Conservation (phyloP, 192 early-diverging fungal species). For the Coemansia sp. region DNA sequence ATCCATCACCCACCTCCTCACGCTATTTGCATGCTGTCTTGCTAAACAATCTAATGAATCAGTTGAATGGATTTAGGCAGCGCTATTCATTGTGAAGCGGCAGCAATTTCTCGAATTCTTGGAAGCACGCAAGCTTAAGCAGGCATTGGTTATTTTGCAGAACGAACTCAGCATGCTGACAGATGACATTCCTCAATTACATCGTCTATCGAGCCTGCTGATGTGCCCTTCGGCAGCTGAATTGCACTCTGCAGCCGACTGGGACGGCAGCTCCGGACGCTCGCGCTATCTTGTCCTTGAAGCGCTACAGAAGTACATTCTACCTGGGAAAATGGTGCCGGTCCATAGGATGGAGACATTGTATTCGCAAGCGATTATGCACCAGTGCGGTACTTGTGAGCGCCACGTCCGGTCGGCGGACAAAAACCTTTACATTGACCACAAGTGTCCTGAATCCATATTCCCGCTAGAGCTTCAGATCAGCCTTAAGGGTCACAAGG, state of each 20-base stretch:
- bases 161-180: constrained; percentile 77
- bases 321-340: constrained; percentile 85
- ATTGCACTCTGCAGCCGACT: constrained; percentile 65
- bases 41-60: not conserved
- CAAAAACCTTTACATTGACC: constrained; percentile 47
- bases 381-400: constrained; percentile 75
- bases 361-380: constrained; percentile 73
- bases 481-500: constrained; percentile 69
- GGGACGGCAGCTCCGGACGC: constrained; percentile 76
- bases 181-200: constrained; percentile 67
- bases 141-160: constrained; percentile 75
- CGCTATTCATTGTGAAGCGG: constrained; percentile 72
- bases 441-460: constrained; percentile 30
- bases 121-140: constrained; percentile 65
- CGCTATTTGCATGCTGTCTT: not conserved
- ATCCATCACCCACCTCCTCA: too few relatives aligned
- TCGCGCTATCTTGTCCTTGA: constrained; percentile 37
- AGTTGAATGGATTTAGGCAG: constrained; percentile 24
- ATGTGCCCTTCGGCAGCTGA: constrained; percentile 57
- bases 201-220: constrained; percentile 63
- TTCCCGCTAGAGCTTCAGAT: constrained; percentile 54
- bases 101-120: constrained; percentile 93
- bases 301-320: constrained; percentile 64
- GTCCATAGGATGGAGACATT: constrained; percentile 79
- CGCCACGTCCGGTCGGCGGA: constrained; percentile 63